A percentile compares a stretch with the other conserved stretches of the same genome.
Conservation (phyloP, 371 early-diverging fungal genomes). For the Mucor mucedo region DNA sequence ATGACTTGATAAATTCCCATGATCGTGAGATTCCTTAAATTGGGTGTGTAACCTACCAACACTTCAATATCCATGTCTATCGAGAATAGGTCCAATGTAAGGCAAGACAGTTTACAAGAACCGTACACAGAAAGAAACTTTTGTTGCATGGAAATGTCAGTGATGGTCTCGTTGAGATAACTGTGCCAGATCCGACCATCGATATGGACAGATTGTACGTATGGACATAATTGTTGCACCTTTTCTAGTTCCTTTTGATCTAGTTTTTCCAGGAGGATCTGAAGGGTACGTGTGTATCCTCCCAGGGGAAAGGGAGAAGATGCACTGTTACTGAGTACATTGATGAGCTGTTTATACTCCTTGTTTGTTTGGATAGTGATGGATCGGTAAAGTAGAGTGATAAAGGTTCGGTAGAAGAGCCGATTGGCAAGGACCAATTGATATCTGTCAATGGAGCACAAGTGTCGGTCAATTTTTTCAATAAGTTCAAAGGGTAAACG, state of each 20-base stretch:
- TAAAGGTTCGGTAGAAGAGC: constrained; percentile 10
- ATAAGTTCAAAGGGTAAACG: constrained; percentile 24
- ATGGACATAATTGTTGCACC: constrained; percentile 11
- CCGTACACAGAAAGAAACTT: constrained; percentile 12
- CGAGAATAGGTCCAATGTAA: constrained; percentile 13
- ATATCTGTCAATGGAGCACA: constrained; percentile 7
- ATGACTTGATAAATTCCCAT: constrained; percentile 9
- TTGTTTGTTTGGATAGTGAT: constrained; percentile 11
- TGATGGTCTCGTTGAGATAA: too few relatives aligned
- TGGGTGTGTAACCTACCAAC: constrained; percentile 18
- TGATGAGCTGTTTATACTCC: constrained; percentile 13
- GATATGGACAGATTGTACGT: constrained; percentile 17
- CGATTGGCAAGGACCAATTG: constrained; percentile 7
- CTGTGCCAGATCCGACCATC: constrained; percentile 23
- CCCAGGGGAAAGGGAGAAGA: constrained; percentile 9
- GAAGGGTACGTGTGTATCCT: constrained; percentile 8
- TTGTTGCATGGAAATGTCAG: too few relatives aligned
- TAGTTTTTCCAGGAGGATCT: constrained; percentile 10
- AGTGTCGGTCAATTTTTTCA: constrained; percentile 11
- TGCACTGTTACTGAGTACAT: neutral
- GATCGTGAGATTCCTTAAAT: constrained; percentile 19
- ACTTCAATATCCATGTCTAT: neutral
- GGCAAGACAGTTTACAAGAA: constrained; percentile 9
- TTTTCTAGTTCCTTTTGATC: constrained; percentile 9
- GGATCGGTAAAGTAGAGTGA: constrained; percentile 13